Evolutionary conservation across 163 green algal genomes (phyloP), one percentile per base, ranked within the genome.

Genomic region (Scenedesmus sp.): DNA sequence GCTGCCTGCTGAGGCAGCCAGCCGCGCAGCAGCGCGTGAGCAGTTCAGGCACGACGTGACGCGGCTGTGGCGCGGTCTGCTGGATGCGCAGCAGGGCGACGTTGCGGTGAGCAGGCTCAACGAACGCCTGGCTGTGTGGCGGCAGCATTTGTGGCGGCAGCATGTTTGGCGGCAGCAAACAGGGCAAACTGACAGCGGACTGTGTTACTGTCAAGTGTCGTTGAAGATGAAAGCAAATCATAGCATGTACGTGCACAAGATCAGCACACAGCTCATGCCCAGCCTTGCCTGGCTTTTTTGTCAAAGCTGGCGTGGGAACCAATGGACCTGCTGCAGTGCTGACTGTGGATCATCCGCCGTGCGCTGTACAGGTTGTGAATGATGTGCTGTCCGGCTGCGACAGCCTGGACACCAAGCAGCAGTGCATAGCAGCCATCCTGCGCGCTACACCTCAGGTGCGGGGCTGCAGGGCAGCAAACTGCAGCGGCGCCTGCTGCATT

Each of bases 381-480:
- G 87, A 91, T 79, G 87, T 91, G 26, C 4, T 91, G 67, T 60
- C 23, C 23, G 83, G 18, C 76, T 87, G 74, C 59, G 79, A 79
- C 87, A 66, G 15, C 1, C 76, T 91, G 74, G 87, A 91, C 57
- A 62, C 60, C n/a, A 34, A 66, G 20, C 87, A 91, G 87, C 87
- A 91, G 87, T 81, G 74, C 76, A 81, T 91, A 34, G 76, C 74
- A 23, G 70, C 57, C 6, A 9, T 91, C 87, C 64, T 86, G 70
- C 52, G 20, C 1, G 87, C 74, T 15, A 34, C 74, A 26, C 12
- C 87, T 62, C 56, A 73, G 87, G 87, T 91, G 55, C 34, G 73
- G 13, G 10, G 67, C 16, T 5, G 26, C 66, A 76, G 62, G 9
- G 10, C 9, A 16, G 20, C 74, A 56, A 26, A 3, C 82, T 54